Evolutionary conservation across 805 yeast genomes (phyloP).

Genomic region (Zygosaccharomyces siamensis): DNA sequence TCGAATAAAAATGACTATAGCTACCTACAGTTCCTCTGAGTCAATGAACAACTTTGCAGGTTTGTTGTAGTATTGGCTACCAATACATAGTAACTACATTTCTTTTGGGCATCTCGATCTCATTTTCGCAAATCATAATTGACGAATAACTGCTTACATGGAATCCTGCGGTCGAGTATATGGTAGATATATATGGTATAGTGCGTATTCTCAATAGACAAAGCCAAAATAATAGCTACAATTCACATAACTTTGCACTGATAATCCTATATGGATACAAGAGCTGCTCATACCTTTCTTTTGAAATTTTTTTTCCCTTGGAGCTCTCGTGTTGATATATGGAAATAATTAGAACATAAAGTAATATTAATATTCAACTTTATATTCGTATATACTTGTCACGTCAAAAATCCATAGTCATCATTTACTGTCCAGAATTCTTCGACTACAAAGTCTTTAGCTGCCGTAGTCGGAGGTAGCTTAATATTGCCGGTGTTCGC

Average conservation of each 20-base stretch:
- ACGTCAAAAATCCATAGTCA: slow-evolving; percentile 46
- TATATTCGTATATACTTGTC: neutral
- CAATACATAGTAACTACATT: neutral
- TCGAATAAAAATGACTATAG: neutral
- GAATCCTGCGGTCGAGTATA: neutral
- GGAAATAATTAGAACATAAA: neutral
- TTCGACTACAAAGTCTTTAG: slow-evolving; percentile 32
- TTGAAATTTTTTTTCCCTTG: too few species aligned
- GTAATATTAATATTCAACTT: neutral
- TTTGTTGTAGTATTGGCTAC: neutral
- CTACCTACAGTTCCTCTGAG: slow-evolving; percentile 8
- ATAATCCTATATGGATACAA: too few species aligned
- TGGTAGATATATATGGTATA: neutral
- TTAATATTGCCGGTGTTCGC: slow-evolving; percentile 3
- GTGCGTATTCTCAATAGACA: neutral
- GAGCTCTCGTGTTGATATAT: neutral
- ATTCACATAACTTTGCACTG: too few species aligned
- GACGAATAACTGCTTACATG: neutral
- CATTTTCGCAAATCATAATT: neutral
- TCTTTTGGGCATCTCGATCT: neutral
- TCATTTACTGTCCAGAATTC: slow-evolving; percentile 47
- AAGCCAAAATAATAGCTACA: too few species aligned
- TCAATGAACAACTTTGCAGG: neutral
- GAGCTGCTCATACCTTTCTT: too few species aligned
- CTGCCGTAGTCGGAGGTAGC: slow-evolving; percentile 10